Evolutionary conservation across 148 eudicot genomes (phyloP).

Genomic region (Cornus suecica): DNA sequence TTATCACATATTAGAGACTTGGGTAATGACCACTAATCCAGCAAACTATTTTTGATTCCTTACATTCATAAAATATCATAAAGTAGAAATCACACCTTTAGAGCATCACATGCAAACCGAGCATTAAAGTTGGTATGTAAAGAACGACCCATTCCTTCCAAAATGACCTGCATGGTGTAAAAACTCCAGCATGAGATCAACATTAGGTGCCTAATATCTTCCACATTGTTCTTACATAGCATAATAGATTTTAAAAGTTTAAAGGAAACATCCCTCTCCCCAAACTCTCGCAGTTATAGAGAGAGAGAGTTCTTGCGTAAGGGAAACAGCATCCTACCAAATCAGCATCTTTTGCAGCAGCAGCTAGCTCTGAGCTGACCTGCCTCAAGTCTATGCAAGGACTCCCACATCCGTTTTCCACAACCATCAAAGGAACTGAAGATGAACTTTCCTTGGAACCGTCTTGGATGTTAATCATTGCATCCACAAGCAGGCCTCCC

Average conservation of each 20-base stretch:
- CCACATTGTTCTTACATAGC: neutral
- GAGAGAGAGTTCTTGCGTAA: neutral
- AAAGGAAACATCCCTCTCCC: neutral
- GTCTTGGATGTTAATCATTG: constrained; percentile 74
- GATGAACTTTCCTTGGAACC: constrained; percentile 44
- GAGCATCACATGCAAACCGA: constrained; percentile 80
- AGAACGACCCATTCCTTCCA: constrained; percentile 99
- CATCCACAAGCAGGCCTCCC: constrained; percentile 94
- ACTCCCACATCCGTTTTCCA: constrained; percentile 97
- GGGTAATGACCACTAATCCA: too few species aligned
- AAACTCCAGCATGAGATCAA: constrained; percentile 3
- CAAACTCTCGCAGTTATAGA: neutral
- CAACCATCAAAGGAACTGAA: constrained; percentile 89
- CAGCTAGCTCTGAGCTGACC: constrained; percentile 93
- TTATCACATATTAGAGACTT: too few species aligned
- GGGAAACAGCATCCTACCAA: constrained; percentile 45
- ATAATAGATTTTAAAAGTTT: neutral
- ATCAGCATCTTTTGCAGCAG: constrained; percentile 98
- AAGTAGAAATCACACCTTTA: constrained; percentile 53
- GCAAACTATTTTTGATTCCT: neutral
- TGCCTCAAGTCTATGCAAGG: constrained; percentile 97
- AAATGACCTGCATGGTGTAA: constrained; percentile 60
- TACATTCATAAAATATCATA: neutral
- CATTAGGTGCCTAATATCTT: neutral
- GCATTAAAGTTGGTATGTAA: constrained; percentile 92